A percentile compares a stretch with the other conserved stretches of the same genome.
Evolutionary conservation across 495 filamentous ascomycete species (phyloP).

Genomic region (Penicillium arizonense): DNA sequence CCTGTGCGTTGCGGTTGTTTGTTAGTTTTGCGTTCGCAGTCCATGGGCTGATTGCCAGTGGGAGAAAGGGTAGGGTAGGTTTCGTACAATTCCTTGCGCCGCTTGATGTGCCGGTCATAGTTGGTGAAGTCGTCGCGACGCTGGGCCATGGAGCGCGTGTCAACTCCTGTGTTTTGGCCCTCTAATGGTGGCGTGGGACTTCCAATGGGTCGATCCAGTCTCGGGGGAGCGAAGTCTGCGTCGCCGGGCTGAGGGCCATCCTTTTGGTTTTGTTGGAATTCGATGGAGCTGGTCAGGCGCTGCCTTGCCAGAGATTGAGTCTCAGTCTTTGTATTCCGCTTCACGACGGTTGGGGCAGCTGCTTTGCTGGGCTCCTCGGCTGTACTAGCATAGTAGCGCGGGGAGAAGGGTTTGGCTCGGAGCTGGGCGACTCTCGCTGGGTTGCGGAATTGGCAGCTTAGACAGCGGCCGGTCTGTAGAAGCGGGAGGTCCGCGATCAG

Average conservation of each 20-base stretch:
- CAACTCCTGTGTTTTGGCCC: slow-evolving; percentile 79
- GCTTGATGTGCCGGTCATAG: slow-evolving; percentile 76
- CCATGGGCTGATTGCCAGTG: background rate
- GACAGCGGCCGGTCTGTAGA: slow-evolving; percentile 32
- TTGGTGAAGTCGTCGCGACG: slow-evolving; percentile 78
- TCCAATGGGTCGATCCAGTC: slow-evolving; percentile 78
- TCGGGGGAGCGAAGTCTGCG: slow-evolving; percentile 62
- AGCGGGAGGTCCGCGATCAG: slow-evolving; percentile 23
- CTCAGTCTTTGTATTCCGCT: background rate
- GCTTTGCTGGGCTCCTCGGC: background rate
- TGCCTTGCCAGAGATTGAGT: background rate
- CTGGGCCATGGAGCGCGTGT: slow-evolving; percentile 62
- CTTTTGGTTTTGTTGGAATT: slow-evolving; percentile 36
- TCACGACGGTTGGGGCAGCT: background rate
- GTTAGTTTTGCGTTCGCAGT: slow-evolving; percentile 1
- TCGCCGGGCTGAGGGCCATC: slow-evolving; percentile 43
- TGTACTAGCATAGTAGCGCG: slow-evolving; percentile 34
- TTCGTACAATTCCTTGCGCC: slow-evolving; percentile 67
- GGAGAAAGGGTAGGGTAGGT: background rate
- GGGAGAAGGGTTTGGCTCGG: slow-evolving; percentile 18
- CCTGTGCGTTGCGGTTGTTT: slow-evolving; percentile 22
- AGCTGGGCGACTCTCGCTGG: slow-evolving; percentile 17
- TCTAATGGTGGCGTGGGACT: slow-evolving; percentile 64
- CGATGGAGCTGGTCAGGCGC: slow-evolving; percentile 12
- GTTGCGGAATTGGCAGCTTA: slow-evolving; percentile 41